Conservation (phyloP, 768 basidiomycete species). For the Boletus fagicola region DNA sequence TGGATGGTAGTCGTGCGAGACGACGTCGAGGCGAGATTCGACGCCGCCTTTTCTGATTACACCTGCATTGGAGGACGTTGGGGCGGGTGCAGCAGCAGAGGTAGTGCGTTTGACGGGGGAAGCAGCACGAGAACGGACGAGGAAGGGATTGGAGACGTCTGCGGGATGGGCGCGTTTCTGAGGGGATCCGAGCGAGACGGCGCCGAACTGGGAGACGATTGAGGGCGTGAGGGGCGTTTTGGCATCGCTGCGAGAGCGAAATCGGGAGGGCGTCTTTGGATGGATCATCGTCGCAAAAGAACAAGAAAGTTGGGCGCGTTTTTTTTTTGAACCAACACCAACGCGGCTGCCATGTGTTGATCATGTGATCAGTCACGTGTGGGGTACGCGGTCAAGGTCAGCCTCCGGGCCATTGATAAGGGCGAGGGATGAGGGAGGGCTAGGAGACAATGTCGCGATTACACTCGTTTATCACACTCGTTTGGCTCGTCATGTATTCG, state of each 20-base stretch:
- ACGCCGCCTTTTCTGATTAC: conserved; percentile 76
- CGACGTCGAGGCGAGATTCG: conserved; percentile 73
- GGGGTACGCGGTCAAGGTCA: conserved; percentile 13
- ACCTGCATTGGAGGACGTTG: conserved; percentile 57
- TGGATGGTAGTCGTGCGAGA: conserved; percentile 73
- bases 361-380: conserved; percentile 23
- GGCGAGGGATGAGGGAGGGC: background rate
- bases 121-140: no score
- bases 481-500: conserved; percentile 1
- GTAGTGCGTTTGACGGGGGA: conserved; percentile 50
- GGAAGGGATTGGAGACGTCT: conserved; percentile 63
- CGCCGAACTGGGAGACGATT: conserved; percentile 39
- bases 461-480: conserved; percentile 22
- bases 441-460: conserved; percentile 8
- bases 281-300: conserved; percentile 19
- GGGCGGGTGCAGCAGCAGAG: conserved; percentile 44
- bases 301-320: background rate
- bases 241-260: conserved; percentile 48
- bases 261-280: conserved; percentile 48
- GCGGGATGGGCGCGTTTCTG: conserved; percentile 35
- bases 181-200: conserved; percentile 34
- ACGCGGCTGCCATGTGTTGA: background rate
- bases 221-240: conserved; percentile 51
- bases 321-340: conserved; percentile 12
- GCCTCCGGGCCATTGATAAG: conserved; percentile 18